Base-by-base conservation (phyloP, 2,329 filamentous ascomycete species). In the Didymella pomorum region DNA sequence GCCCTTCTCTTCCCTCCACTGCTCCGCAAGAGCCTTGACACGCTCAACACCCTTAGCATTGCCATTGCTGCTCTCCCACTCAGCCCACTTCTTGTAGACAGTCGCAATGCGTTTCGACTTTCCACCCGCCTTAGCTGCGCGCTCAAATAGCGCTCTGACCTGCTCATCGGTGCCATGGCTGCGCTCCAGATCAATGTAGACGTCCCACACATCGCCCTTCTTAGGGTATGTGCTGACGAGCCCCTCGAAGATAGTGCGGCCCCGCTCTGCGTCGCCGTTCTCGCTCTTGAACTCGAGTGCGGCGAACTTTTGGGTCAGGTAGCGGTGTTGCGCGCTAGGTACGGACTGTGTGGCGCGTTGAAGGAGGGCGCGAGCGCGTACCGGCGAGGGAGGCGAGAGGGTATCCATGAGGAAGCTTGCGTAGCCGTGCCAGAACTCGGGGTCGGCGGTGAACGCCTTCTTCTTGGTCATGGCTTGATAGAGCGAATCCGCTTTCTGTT, bases 231-330 rank as follows among this genome's bases (percentile, higher is more conserved):
- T 89, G 33, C 87, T 86, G 8, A 99, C 83, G 9, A 99, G 83
- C 37, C 89, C 90, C 77, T 97, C 94, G 70, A 98, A 98, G 72
- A 98, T 89, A 25, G 96, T 99, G 18, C 96, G 89, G 10, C 95
- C 95, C 58, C 92, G 91, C 79, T 99, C 96, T 2, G 92, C 82
- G 69, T 96, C 91, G 53, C 93, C 93, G 69, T 90, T 87, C 8
- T 87, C 78, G 11, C 91, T 94, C 64, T 88, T 89, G 84, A 96
- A 99, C 78, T 99, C 95, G 21, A 99, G 86, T 18, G 91, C 89
- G 0, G 91, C 95, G 74, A 99, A 97, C 67, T 94, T 93, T 69
- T 90, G 87, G 55, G 94, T 92, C 0, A 96, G 84, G 60, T 87
- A 86, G 37, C 92, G 84, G 76, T 92, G 88, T 57, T 89, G 85